Percentiles rank a stretch among this genome's conserved stretches.
These are phyloP conservation scores for Globisporangium takayamanum DNA, from an alignment of 352 stramenopile species.

Conservation along the genomic window DNA sequence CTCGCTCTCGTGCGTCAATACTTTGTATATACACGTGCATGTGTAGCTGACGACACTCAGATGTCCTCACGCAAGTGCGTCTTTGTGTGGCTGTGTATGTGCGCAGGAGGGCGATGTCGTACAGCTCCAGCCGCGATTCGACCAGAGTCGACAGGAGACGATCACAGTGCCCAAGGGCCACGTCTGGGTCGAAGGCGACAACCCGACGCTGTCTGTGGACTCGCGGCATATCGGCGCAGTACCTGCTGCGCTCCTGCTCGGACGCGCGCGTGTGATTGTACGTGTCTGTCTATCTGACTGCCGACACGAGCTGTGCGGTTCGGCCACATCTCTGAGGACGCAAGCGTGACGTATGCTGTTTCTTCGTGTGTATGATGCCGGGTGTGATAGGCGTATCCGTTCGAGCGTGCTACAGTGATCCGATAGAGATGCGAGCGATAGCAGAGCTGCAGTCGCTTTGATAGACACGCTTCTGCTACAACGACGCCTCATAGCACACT, in stretches of 20 bases:
- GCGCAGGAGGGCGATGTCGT: conserved; percentile 74
- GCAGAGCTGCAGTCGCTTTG: neutral
- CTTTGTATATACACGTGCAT: neutral
- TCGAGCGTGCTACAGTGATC: conserved; percentile 14
- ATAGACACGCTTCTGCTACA: conserved; percentile 3
- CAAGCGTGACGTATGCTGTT: neutral
- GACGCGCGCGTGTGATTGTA: conserved; percentile 63
- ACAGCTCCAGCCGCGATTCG: conserved; percentile 67
- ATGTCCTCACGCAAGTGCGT: too few species aligned
- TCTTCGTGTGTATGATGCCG: neutral
- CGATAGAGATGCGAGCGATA: conserved; percentile 13
- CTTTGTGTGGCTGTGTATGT: neutral
- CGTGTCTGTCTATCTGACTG: conserved; percentile 17
- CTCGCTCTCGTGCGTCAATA: conserved; percentile 50
- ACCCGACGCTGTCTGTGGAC: conserved; percentile 91
- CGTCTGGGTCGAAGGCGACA: conserved; percentile 97
- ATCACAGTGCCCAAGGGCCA: conserved; percentile 89
- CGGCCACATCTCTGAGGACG: neutral
- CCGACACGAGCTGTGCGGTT: neutral
- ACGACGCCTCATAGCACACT: neutral
- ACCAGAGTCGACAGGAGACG: conserved; percentile 42
- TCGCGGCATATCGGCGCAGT: conserved; percentile 93
- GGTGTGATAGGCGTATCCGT: conserved; percentile 13
- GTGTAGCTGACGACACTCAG: neutral
- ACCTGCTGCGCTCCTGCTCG: conserved; percentile 81